Conservation (phyloP, 208 protist species). For the Chromosphaera perkinsii region DNA sequence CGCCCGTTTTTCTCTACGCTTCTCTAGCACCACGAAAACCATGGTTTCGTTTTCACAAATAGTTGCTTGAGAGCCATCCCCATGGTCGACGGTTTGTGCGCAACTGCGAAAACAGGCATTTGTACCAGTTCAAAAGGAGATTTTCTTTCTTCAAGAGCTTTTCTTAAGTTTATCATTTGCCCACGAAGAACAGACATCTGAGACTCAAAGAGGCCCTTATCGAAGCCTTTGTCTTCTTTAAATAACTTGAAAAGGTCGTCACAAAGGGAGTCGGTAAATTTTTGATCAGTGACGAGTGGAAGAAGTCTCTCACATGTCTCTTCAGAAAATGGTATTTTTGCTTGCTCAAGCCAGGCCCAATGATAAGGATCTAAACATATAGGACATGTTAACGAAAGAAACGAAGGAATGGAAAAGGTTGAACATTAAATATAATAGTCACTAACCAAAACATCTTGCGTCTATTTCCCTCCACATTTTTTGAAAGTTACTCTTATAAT, state of each 20-base stretch:
- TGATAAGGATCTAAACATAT: constrained; percentile 21
- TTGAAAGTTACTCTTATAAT: too few species aligned
- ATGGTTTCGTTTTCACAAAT: too few species aligned
- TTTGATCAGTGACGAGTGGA: constrained; percentile 17
- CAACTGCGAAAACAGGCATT: constrained; percentile 25
- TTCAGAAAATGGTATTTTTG: constrained; percentile 29
- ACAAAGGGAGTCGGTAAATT: constrained; percentile 12
- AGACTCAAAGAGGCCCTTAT: constrained; percentile 4
- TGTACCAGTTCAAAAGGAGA: constrained; percentile 28
- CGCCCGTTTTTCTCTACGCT: too few species aligned
- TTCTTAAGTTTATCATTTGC: constrained; percentile 25
- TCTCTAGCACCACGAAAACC: too few species aligned
- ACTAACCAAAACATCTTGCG: too few species aligned
- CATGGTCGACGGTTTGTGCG: too few species aligned
- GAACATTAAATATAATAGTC: too few species aligned
- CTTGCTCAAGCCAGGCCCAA: constrained; percentile 32
- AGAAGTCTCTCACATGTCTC: constrained; percentile 5
- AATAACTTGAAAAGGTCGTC: constrained; percentile 11
- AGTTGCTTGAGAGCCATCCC: too few species aligned
- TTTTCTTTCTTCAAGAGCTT: not conserved
- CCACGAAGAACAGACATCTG: constrained; percentile 29
- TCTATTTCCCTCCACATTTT: too few species aligned
- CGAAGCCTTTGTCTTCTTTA: constrained; percentile 18
- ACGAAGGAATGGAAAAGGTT: too few species aligned
- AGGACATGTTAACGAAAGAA: not conserved